Evolutionary conservation across 1,284 basidiomycete genomes (phyloP).

Genomic region (Gymnopus androsaceus): DNA sequence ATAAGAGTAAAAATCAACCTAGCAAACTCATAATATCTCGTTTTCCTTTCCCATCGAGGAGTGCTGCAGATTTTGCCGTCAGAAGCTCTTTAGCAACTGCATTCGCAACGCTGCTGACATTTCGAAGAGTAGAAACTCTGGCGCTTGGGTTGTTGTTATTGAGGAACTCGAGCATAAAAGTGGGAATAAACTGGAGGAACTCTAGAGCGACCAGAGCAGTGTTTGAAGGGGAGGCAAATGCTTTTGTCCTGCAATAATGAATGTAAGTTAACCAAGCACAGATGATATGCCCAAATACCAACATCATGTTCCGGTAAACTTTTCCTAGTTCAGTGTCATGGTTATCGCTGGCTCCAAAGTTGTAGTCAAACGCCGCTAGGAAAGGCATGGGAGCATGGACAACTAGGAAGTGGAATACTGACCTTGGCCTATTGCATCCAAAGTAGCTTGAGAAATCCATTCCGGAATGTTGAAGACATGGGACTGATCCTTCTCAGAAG

Average conservation of each 20-base stretch:
- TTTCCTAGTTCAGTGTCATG: conserved; percentile 8
- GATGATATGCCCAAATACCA: not conserved
- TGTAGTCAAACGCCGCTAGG: conserved; percentile 14
- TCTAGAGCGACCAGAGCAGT: not conserved
- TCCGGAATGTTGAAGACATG: conserved; percentile 41
- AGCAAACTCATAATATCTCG: conserved; percentile 16
- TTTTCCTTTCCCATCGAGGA: conserved; percentile 9
- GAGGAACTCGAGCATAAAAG: conserved; percentile 2
- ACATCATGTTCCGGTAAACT: conserved; percentile 15
- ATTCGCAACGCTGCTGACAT: not conserved
- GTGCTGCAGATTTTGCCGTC: conserved; percentile 1
- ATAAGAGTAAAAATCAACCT: not conserved
- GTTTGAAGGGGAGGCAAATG: conserved; percentile 10
- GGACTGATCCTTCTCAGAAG: conserved; percentile 31
- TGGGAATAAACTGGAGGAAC: conserved; percentile 2
- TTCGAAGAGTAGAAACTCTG: not conserved
- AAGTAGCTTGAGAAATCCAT: conserved; percentile 42
- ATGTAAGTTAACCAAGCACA: not conserved
- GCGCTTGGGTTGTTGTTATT: not conserved
- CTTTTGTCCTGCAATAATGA: not conserved
- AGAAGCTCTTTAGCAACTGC: conserved; percentile 12
- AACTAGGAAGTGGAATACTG: not conserved
- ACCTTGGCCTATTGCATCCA: conserved; percentile 52
- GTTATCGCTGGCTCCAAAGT: conserved; percentile 13
- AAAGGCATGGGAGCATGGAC: not conserved